Percentiles rank a stretch among this genome's conserved stretches.
These are phyloP conservation scores for Bipolaris victoriae DNA, from an alignment of 2,329 filamentous ascomycete species.

Conservation along the genomic window DNA sequence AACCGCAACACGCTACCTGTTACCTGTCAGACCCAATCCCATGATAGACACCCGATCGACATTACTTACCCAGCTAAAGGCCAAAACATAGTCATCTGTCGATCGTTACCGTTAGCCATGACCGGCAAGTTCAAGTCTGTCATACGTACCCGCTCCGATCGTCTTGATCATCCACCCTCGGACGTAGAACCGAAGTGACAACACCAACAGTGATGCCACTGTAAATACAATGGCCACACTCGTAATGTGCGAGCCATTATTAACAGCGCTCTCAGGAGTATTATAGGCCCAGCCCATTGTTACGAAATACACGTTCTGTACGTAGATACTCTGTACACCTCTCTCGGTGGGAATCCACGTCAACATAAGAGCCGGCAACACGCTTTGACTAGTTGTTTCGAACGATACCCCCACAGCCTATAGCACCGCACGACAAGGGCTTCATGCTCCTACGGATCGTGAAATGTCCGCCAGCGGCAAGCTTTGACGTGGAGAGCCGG, in stretches of 20 bases:
- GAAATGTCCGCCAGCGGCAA: neutral
- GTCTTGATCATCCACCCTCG: constrained; percentile 21
- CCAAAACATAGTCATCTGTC: constrained; percentile 20
- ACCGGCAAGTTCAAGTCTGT: neutral
- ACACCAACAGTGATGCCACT: constrained; percentile 5
- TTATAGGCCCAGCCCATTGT: constrained; percentile 24
- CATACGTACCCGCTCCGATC: constrained; percentile 18
- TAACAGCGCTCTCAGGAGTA: constrained; percentile 10
- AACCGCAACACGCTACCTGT: constrained; percentile 21
- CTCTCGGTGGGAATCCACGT: neutral
- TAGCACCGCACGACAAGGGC: neutral
- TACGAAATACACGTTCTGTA: neutral
- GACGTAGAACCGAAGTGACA: constrained; percentile 21
- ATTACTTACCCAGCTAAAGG: constrained; percentile 18
- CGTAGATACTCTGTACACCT: neutral
- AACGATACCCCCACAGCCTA: neutral
- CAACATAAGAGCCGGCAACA: neutral
- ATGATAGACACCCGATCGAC: neutral
- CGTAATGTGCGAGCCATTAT: constrained; percentile 14
- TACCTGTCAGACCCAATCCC: neutral
- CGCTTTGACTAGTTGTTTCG: neutral
- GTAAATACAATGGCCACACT: constrained; percentile 15
- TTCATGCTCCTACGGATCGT: neutral
- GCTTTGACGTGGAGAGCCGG: neutral
- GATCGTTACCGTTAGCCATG: constrained; percentile 2